A percentile compares a stretch with the other conserved stretches of the same genome.
These are phyloP conservation scores for Chaetomium globosum DNA, from an alignment of 2,329 filamentous ascomycete genomes.

Conservation along the genomic window DNA sequence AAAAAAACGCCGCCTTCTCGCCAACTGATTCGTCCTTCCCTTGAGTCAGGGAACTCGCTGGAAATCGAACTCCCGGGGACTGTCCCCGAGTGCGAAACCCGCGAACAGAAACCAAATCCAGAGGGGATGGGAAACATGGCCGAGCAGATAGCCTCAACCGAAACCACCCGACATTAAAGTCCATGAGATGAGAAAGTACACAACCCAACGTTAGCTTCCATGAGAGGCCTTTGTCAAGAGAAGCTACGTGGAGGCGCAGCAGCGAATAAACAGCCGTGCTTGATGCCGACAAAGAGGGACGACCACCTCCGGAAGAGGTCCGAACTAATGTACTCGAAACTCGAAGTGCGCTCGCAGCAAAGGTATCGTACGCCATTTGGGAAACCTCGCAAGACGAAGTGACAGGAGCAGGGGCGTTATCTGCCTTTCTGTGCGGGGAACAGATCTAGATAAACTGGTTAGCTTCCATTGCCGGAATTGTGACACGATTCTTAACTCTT, in stretches of 20 bases:
- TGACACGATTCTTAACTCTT: too few relatives aligned
- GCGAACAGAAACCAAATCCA: neutral
- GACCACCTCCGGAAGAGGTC: neutral
- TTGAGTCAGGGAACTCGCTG: neutral
- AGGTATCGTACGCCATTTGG: neutral
- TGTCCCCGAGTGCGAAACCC: neutral
- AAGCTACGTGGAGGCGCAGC: neutral
- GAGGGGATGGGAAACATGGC: neutral
- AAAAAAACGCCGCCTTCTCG: neutral
- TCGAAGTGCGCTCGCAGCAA: neutral
- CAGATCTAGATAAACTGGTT: constrained; percentile 27
- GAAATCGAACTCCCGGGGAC: neutral
- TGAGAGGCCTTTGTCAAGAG: neutral
- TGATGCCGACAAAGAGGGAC: neutral
- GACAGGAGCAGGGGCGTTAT: constrained; percentile 1
- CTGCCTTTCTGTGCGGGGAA: constrained; percentile 29
- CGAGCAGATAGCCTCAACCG: neutral
- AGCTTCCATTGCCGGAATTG: neutral
- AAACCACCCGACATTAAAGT: neutral
- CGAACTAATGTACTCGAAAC: neutral
- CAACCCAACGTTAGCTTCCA: neutral
- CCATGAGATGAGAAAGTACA: neutral
- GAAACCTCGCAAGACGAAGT: neutral
- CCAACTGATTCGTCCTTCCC: neutral
- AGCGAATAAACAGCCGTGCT: neutral